Conservation (phyloP, 305 asterid genomes). For the Ilex paraguariensis region DNA sequence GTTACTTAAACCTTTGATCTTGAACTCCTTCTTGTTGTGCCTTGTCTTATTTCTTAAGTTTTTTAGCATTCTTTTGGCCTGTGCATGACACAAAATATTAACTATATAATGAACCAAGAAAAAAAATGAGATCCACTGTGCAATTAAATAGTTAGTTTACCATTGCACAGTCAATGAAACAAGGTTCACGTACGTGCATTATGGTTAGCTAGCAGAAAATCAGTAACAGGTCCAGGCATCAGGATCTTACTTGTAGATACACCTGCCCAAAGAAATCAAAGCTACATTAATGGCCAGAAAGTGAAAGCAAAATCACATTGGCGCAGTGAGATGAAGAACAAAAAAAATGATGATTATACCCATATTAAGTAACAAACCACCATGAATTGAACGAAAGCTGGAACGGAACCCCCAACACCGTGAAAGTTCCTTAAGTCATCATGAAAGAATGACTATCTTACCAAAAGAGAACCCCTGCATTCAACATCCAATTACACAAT, state of each 20-base stretch:
- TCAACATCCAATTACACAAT: conserved; percentile 21
- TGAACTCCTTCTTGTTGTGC: conserved; percentile 69
- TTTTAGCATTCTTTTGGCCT: conserved; percentile 88
- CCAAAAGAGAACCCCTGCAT: conserved; percentile 88
- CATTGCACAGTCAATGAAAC: conserved; percentile 75
- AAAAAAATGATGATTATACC: conserved; percentile 38
- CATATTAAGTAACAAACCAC: conserved; percentile 84
- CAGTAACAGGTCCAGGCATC: conserved; percentile 84
- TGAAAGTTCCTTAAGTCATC: conserved; percentile 68
- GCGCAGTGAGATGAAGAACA: too few species aligned
- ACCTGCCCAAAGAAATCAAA: conserved; percentile 44
- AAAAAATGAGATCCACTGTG: conserved; percentile 10
- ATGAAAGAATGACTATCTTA: conserved; percentile 82
- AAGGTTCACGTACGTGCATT: conserved; percentile 52
- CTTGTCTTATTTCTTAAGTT: conserved; percentile 69
- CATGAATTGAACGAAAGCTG: conserved; percentile 71
- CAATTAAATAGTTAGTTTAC: conserved; percentile 26
- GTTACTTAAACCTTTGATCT: conserved; percentile 79
- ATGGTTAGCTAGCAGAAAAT: conserved; percentile 79
- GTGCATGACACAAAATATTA: conserved; percentile 12
- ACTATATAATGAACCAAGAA: conserved; percentile 15
- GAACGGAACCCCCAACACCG: conserved; percentile 86
- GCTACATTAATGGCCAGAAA: conserved; percentile 9
- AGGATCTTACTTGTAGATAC: conserved; percentile 81
- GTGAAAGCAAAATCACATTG: not conserved